Percentiles rank a stretch among this genome's conserved stretches.
phyloP scores from a whole-genome alignment of 129 eudicot genomes.

The Lonicera japonica region DNA sequence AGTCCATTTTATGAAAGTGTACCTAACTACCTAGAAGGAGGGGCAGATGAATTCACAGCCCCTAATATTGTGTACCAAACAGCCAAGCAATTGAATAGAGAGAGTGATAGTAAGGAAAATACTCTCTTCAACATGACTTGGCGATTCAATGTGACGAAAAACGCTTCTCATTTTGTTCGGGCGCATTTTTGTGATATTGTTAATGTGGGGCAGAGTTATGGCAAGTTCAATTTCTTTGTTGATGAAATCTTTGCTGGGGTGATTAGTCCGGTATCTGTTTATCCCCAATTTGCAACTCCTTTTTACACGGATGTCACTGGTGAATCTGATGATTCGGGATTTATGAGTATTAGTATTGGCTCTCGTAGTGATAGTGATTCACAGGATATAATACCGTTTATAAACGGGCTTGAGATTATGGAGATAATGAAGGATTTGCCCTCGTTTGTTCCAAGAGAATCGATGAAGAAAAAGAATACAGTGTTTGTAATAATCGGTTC shows the following conservation, averaged over 20 bases:
- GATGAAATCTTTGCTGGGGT: not conserved
- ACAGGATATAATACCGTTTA: slow-evolving; percentile 6
- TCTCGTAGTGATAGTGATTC: not conserved
- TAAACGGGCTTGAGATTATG: slow-evolving; percentile 67
- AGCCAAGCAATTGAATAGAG: slow-evolving; percentile 29
- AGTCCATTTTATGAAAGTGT: accelerated
- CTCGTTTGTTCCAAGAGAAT: not conserved
- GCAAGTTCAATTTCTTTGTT: slow-evolving; percentile 31
- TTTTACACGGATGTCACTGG: slow-evolving; percentile 37
- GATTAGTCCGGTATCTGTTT: slow-evolving; percentile 1
- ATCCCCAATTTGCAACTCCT: slow-evolving; percentile 10
- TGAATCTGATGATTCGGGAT: slow-evolving; percentile 26
- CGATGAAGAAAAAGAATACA: not conserved
- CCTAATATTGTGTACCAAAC: slow-evolving; percentile 45
- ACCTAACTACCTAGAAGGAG: not conserved
- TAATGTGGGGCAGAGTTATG: not conserved
- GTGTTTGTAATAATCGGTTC: slow-evolving; percentile 26
- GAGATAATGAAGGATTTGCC: slow-evolving; percentile 14
- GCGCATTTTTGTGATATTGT: slow-evolving; percentile 51
- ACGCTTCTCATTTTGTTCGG: slow-evolving; percentile 25
- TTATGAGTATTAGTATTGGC: slow-evolving; percentile 39
- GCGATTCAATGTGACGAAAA: slow-evolving; percentile 34
- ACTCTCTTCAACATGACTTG: slow-evolving; percentile 33
- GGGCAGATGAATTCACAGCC: slow-evolving; percentile 27
- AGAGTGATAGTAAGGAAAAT: not conserved